Base-by-base conservation (phyloP, 176 grass and related monocot species). In the Elaeis guineensis region DNA sequence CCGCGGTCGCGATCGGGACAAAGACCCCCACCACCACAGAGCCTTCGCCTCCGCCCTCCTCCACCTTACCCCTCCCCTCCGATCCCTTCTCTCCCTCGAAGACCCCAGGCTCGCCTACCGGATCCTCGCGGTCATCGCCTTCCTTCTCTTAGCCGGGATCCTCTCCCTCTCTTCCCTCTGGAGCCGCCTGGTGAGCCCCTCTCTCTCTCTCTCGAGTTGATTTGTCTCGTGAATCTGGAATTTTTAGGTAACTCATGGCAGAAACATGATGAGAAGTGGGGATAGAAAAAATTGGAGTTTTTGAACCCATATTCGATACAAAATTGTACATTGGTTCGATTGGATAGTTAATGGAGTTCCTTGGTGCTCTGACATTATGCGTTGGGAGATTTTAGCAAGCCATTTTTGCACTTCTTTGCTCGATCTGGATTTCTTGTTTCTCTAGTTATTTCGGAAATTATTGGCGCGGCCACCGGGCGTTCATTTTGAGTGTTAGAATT, bases 151-250 rank as follows among this genome's bases (percentile, higher is more conserved):
- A 58, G 54, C 54, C 3, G 44, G 65, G 50, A 19, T 91, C 67
- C 57, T 97, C 65, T 75, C 58, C 29, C 49, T 80, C 21, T 83
- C 78, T 53, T 97, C 84, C 58, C 28, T 91, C 44, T 97, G 80
- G 92, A 85, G 61, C 15, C 84, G 72, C 72, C 72, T 91, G 61
- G 92, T 97, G 59, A 97, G 92, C 16, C 17, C 51, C 50, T 58
- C 25, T 2, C 57, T 55, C 50, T 58, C 25, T 2, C 57, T 18
- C 60, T 56, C n/a, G 58, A 29, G 16, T 58, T 61, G 19, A 26
- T 72, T 53, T 35, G 5, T 50, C 14, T 65, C 26, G 28, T 44
- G 17, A 52, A 28, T 44, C 52, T 50, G 28, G 49, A 57, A 39
- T 12, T 21, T 20, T 66, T 53, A 55, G 30, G 23, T 49, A 23